Percentiles rank a stretch among this genome's conserved stretches.
These are phyloP conservation scores for Penstemon eatonii DNA, from an alignment of 257 asterid genomes.

Conservation along the genomic window DNA sequence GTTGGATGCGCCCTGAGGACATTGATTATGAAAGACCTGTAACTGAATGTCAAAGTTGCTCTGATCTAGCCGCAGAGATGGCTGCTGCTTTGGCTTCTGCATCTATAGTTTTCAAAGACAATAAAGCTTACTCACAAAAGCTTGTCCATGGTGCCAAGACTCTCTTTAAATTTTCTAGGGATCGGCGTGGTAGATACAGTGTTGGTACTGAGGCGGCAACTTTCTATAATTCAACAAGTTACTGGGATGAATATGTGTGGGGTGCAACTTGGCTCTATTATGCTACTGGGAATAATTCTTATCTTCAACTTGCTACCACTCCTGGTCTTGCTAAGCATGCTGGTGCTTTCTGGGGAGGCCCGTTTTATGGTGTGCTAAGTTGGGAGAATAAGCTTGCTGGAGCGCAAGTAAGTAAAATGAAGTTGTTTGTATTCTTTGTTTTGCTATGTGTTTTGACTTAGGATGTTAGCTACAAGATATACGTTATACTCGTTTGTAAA, in stretches of 20 bases:
- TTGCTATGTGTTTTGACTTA: not conserved
- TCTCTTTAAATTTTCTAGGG: conserved; percentile 75
- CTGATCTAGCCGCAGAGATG: conserved; percentile 95
- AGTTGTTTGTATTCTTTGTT: not conserved
- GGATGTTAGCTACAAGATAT: not conserved
- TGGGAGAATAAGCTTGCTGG: conserved; percentile 99
- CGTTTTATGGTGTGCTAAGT: conserved; percentile 82
- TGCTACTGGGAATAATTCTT: conserved; percentile 85
- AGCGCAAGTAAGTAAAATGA: conserved; percentile 61
- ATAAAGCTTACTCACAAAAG: conserved; percentile 82
- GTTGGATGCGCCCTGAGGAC: conserved; percentile 98
- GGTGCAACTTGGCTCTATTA: conserved; percentile 95
- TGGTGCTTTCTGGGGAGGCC: conserved; percentile 96
- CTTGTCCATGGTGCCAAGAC: conserved; percentile 94
- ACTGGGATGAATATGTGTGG: conserved; percentile 91
- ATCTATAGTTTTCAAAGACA: conserved; percentile 92
- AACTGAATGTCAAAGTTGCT: conserved; percentile 62
- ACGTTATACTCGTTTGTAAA: not conserved
- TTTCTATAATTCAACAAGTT: conserved; percentile 79
- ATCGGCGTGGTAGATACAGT: conserved; percentile 90
- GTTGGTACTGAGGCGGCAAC: conserved; percentile 55
- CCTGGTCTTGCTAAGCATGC: conserved; percentile 81
- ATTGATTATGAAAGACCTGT: conserved; percentile 76
- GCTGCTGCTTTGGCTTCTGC: conserved; percentile 98
- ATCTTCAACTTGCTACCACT: conserved; percentile 84